phyloP scores from a whole-genome alignment of 164 flowering plant genomes.

The Hamamelis virginiana region DNA sequence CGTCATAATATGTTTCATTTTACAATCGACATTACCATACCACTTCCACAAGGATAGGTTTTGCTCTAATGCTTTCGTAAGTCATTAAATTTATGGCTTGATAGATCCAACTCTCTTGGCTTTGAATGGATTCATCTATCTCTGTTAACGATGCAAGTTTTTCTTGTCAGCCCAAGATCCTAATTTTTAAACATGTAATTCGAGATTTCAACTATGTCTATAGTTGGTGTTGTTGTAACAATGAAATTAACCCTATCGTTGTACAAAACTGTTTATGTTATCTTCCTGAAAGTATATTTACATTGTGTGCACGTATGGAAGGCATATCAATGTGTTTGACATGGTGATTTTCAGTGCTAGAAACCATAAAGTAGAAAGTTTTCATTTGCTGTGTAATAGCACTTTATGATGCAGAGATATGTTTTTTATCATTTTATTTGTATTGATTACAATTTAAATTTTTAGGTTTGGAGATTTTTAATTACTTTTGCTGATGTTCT shows the following conservation, averaged over 20 bases:
- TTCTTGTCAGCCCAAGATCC: too few relatives aligned
- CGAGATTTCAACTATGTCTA: too few relatives aligned
- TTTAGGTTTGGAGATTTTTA: slow-evolving; percentile 86
- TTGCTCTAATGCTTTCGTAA: too few relatives aligned
- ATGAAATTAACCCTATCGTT: too few relatives aligned
- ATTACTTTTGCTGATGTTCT: slow-evolving; percentile 92
- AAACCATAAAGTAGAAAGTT: neutral
- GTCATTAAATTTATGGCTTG: too few relatives aligned
- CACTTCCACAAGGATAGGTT: too few relatives aligned
- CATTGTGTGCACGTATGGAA: neutral
- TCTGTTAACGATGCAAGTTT: too few relatives aligned
- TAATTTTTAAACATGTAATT: too few relatives aligned
- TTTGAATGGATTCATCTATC: too few relatives aligned
- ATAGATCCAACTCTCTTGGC: too few relatives aligned
- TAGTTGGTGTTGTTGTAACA: too few relatives aligned
- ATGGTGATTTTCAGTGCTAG: neutral
- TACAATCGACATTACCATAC: too few relatives aligned
- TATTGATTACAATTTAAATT: neutral
- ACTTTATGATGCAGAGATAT: neutral
- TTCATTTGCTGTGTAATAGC: neutral
- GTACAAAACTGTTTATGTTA: neutral
- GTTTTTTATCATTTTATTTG: neutral
- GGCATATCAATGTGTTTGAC: neutral
- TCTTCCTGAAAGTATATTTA: neutral
- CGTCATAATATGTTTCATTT: neutral